A percentile compares a stretch with the other conserved stretches of the same genome.
Conservation (phyloP, 2,329 filamentous ascomycete genomes). For the Hypoxylon sp. region DNA sequence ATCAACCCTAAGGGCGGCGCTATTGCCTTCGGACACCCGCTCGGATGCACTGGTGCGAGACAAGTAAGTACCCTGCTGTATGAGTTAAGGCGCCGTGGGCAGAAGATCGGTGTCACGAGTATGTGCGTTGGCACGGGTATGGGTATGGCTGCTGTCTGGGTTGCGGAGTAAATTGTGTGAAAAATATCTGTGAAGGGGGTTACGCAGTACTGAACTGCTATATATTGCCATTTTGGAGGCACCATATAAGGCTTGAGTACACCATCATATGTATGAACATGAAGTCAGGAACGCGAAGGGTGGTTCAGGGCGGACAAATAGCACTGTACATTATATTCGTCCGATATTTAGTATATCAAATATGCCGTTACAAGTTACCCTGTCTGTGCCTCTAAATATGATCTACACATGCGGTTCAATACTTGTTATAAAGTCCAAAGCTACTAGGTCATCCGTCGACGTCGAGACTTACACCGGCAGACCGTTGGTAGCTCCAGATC, state of each 20-base stretch:
- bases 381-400: conserved; percentile 6
- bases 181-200: neutral
- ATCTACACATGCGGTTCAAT: neutral
- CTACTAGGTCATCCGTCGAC: conserved; percentile 18
- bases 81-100: conserved; percentile 85
- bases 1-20: conserved; percentile 98
- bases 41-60: conserved; percentile 93
- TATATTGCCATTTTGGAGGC: conserved; percentile 2
- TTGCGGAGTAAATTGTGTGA: conserved; percentile 78
- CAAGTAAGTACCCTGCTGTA: conserved; percentile 94
- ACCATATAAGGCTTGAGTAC: conserved; percentile 9
- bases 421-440: neutral
- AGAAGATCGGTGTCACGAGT: conserved; percentile 91
- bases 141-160: conserved; percentile 98
- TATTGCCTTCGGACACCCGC: conserved; percentile 94
- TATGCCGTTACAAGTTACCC: conserved; percentile 13
- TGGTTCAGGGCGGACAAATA: conserved; percentile 19
- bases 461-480: neutral
- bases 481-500: conserved; percentile 20
- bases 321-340: conserved; percentile 40
- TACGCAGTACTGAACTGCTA: neutral
- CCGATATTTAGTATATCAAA: conserved; percentile 34
- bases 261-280: conserved; percentile 11
- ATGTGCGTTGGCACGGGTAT: conserved; percentile 99
- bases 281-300: conserved; percentile 3